Evolutionary conservation across 2,329 filamentous ascomycete species (phyloP), one percentile per base, ranked within the genome.

Genomic region (Diplodia mutila): DNA sequence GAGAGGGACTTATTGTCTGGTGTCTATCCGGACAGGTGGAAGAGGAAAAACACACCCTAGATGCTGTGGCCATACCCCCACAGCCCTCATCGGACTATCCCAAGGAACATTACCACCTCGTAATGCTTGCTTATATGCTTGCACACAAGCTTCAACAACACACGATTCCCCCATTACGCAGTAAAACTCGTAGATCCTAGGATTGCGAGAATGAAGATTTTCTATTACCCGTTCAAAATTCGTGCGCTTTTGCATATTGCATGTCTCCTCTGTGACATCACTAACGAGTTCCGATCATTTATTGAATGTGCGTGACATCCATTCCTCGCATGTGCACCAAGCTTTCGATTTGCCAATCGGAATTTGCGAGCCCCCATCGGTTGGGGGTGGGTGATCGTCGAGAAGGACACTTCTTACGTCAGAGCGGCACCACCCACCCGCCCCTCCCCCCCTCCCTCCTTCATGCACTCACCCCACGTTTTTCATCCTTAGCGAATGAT

Each of bases 161-260:
- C 39, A 61, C 59, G 59, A 61, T 61, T 61, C 59, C 59, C 57
- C 59, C 59, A 48, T 51, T 27, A 49, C 27, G 57, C 14, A 61
- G 16, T 46, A 61, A 51, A 23, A 49, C 46, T 61, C 59, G 59
- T 61, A 37, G 54, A 59, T 34, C 23, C 32, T 18, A 12, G 12
- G 39, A 49, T 29, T 61, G 59, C 59, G 59, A 61, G 59, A 61
- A 61, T 61, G 42, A 61, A 51, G 59, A 61, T 61, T 51, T 61
- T 55, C 53, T 29, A 23, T 49, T 25, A 32, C 29, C 25, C 7
- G 59, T 49, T 61, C 46, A 49, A 49, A 61, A 34, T 18, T 51
- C 21, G 42, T 9, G 27, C 25, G 27, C 27, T n/a, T n/a, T 32
- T 23, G 18, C 32, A 9, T 23, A 29, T 55, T 34, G 39, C 39